Evolutionary conservation across 108 stramenopile species (phyloP).

Genomic region (Nannochloropsis oceanica): DNA sequence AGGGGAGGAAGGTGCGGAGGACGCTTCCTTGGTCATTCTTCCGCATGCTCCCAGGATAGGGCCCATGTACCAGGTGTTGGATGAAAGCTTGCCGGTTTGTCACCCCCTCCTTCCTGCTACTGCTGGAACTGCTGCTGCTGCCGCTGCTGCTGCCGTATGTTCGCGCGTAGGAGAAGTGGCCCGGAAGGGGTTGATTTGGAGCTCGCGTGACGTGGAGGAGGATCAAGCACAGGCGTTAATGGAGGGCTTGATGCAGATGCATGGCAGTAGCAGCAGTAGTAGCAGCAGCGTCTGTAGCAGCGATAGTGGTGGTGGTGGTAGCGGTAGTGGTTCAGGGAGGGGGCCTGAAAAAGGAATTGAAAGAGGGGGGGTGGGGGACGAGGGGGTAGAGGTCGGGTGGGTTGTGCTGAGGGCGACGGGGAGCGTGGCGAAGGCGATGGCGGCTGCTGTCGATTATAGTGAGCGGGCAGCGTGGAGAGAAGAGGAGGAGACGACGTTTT

Average conservation of each 20-base stretch:
- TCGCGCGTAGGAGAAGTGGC: no score
- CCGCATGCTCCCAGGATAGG: not conserved
- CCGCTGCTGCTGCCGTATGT: not conserved
- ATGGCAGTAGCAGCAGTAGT: not conserved
- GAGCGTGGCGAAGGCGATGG: not conserved
- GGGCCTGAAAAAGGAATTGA: no score
- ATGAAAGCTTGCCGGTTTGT: not conserved
- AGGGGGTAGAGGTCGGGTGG: not conserved
- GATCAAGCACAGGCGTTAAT: not conserved
- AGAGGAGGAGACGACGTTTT: not conserved
- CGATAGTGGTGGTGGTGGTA: not conserved
- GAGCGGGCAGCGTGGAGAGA: not conserved
- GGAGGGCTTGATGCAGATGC: not conserved
- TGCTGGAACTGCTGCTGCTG: no score
- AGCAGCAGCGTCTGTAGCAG: no score
- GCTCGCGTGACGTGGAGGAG: not conserved
- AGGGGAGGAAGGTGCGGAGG: not conserved
- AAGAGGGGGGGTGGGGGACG: not conserved
- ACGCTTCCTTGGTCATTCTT: not conserved
- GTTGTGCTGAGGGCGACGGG: not conserved
- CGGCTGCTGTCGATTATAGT: not conserved
- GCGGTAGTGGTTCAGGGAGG: not conserved
- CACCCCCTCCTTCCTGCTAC: not conserved
- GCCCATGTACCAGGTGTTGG: not conserved
- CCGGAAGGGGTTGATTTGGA: not conserved